Percentiles rank a stretch among this genome's conserved stretches.
Evolutionary conservation across 352 stramenopile species (phyloP).

Genomic region (Phytophthora sojae): DNA sequence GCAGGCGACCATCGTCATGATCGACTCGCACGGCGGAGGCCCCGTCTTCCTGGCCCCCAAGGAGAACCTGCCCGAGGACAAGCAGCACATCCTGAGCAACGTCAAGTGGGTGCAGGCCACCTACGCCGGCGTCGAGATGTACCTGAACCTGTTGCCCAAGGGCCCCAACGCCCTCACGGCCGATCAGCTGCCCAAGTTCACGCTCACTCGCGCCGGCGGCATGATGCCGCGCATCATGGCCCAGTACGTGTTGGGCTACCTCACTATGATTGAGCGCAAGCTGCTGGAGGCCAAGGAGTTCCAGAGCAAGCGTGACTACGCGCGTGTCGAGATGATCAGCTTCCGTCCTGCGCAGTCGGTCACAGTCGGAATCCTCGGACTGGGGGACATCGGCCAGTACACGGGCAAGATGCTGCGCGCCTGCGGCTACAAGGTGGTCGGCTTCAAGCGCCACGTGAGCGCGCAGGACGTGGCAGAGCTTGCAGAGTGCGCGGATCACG

Average conservation of each 20-base stretch:
- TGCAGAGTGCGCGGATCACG: conserved; percentile 35
- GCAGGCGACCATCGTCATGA: conserved; percentile 41
- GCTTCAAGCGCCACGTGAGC: conserved; percentile 61
- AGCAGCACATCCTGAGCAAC: conserved; percentile 37
- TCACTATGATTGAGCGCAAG: conserved; percentile 51
- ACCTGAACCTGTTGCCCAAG: conserved; percentile 40
- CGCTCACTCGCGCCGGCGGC: conserved; percentile 43
- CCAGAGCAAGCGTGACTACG: conserved; percentile 39
- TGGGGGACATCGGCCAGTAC: conserved; percentile 61
- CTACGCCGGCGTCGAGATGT: conserved; percentile 49
- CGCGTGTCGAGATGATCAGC: conserved; percentile 33
- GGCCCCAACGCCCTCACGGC: conserved; percentile 8
- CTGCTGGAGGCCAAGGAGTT: conserved; percentile 40
- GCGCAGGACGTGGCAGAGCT: conserved; percentile 20
- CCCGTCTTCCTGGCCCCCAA: conserved; percentile 41
- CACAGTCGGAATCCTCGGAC: conserved; percentile 56
- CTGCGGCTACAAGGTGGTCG: conserved; percentile 59
- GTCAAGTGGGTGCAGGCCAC: conserved; percentile 55
- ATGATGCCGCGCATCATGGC: conserved; percentile 55
- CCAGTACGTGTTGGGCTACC: conserved; percentile 53
- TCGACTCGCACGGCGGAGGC: conserved; percentile 37
- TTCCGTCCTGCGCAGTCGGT: conserved; percentile 41
- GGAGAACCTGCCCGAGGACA: conserved; percentile 42
- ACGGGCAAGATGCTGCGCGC: conserved; percentile 51
- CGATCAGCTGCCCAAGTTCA: conserved; percentile 39